Evolutionary conservation across 352 stramenopile species (phyloP).

Genomic region (Phytophthora megakarya): DNA sequence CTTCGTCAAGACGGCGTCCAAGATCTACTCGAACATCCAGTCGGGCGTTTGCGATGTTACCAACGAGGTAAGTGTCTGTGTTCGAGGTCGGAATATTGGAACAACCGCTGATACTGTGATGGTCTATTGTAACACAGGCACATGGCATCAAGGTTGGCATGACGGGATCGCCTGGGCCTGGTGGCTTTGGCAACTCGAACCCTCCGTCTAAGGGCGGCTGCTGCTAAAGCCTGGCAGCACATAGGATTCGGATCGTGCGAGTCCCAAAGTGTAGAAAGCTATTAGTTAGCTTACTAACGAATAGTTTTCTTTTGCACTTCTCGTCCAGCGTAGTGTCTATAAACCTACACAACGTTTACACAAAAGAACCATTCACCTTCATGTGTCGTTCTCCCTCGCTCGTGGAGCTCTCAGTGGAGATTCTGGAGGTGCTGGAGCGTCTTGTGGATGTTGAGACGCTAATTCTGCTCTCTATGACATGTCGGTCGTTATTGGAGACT

Average conservation of each 20-base stretch:
- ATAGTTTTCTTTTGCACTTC: conserved; percentile 15
- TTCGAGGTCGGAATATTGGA: neutral
- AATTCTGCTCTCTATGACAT: conserved; percentile 43
- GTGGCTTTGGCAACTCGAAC: conserved; percentile 80
- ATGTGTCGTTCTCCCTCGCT: conserved; percentile 15
- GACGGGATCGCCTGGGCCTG: conserved; percentile 77
- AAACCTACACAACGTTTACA: conserved; percentile 13
- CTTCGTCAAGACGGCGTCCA: conserved; percentile 95
- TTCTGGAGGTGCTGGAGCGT: conserved; percentile 40
- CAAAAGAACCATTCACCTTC: conserved; percentile 7
- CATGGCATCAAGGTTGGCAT: conserved; percentile 91
- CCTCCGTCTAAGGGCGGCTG: conserved; percentile 74
- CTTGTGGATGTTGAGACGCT: conserved; percentile 48
- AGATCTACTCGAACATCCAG: conserved; percentile 97
- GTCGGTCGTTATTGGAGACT: conserved; percentile 10
- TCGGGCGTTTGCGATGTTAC: conserved; percentile 94
- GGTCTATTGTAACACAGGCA: conserved; percentile 42
- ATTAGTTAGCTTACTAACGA: conserved; percentile 26
- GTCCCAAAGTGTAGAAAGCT: conserved; percentile 8
- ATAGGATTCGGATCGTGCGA: conserved; percentile 7
- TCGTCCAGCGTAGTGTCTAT: neutral
- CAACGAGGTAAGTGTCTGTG: conserved; percentile 81
- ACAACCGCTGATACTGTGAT: neutral
- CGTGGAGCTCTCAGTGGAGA: conserved; percentile 43
- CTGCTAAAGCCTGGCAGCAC: conserved; percentile 57